Evolutionary conservation across 371 early-diverging fungal species (phyloP), one percentile per base, ranked within the genome.

Genomic region (Batrachochytrium dendrobatidis): DNA sequence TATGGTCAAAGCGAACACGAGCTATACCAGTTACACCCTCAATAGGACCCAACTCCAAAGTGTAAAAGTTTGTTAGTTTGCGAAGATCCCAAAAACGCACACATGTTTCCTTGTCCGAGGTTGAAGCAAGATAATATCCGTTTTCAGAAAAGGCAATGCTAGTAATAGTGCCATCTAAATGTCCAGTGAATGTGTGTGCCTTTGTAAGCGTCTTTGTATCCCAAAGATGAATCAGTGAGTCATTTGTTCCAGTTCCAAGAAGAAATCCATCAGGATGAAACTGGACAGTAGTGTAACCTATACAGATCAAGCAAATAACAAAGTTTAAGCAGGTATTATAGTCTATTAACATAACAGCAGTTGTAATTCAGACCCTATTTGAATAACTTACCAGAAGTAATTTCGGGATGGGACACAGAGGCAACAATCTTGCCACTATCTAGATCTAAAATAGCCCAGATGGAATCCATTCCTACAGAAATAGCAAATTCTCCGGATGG

Each of bases 191-290:
- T 24, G 81, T 76, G 12, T 86, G 83, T 34, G 88, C 88, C 33
- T 82, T 73, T 20, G 75, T 76, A 63, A 82, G 84, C 18, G 85
- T 75, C 60, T 86, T 89, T 57, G 91, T 78, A 72, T 93, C 93
- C 87, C 93, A 88, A 53, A 95, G 85, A 35, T 84, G 83, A 30
- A 92, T 82, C 34, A 70, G 66, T n/a, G 85, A 79, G 55, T 90
- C 86, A 33, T 67, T 55, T 0, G 88, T 86, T 57, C 91, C 94
- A n/a, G 87, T 82, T 31, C 83, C 94, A 34, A 92, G 66, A 58
- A 94, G 79, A 61, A 87, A 74, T 67, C 94, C 95, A 69, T 95
- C 95, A 10, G 95, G 95, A 74, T 95, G 94, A 83, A 92, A 89
- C 18, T 83, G 68, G 44, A 84, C 78, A n/a, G 82, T 66, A 4